Evolutionary conservation across 2,329 filamentous ascomycete genomes (phyloP).

Genomic region (Didymella keratinophila): DNA sequence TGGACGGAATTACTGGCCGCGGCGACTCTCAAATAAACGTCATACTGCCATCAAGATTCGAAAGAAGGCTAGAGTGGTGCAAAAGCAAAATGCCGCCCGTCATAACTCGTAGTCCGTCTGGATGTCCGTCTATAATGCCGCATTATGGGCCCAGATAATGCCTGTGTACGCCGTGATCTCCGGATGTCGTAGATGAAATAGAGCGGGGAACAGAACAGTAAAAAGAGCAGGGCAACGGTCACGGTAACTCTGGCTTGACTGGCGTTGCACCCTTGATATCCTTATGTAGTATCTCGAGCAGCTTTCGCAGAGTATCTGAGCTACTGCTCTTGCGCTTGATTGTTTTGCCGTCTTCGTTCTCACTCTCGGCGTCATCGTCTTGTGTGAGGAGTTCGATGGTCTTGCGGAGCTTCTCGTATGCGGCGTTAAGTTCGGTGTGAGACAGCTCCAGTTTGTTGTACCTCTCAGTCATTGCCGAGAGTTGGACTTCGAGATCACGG

Average conservation of each 20-base stretch:
- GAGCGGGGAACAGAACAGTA: constrained; percentile 20
- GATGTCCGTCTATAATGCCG: constrained; percentile 7
- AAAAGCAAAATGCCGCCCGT: neutral
- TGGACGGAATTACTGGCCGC: neutral
- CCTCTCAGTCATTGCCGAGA: constrained; percentile 62
- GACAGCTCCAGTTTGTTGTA: constrained; percentile 64
- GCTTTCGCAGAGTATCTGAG: constrained; percentile 48
- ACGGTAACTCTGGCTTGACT: constrained; percentile 36
- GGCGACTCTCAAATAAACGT: neutral
- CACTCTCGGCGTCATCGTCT: constrained; percentile 44
- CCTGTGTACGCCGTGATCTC: neutral
- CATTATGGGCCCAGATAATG: neutral
- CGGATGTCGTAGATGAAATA: constrained; percentile 15
- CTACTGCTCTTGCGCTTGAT: constrained; percentile 38
- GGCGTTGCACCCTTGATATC: constrained; percentile 40
- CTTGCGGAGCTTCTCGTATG: constrained; percentile 53
- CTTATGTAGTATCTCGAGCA: constrained; percentile 50
- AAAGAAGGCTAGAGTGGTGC: neutral
- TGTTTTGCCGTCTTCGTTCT: constrained; percentile 35
- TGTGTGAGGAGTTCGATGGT: constrained; percentile 50
- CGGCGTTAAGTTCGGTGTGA: constrained; percentile 54
- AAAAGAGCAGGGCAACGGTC: constrained; percentile 2
- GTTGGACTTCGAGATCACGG: constrained; percentile 66
- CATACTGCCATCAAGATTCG: neutral
- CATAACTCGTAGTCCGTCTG: constrained; percentile 1